These are phyloP conservation scores for Stachybotrys chlorohalonatus DNA, from an alignment of 2,329 filamentous ascomycete species.

Conservation along the genomic window DNA sequence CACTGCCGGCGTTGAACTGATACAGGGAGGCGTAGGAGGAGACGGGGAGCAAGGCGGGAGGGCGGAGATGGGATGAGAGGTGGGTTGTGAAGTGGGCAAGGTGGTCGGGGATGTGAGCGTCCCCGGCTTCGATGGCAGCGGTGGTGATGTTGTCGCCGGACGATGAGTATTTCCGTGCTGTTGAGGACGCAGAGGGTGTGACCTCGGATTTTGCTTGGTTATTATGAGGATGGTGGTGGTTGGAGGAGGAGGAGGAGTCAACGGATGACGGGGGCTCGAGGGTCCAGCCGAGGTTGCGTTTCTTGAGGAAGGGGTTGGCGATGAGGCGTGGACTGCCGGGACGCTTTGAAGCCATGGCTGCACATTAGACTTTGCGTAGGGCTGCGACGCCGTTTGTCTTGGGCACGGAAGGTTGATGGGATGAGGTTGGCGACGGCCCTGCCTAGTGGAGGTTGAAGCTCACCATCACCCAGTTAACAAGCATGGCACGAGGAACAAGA, in stretches of 20 bases:
- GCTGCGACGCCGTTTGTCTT: background rate
- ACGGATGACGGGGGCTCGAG: constrained; percentile 14
- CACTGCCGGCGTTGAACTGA: constrained; percentile 16
- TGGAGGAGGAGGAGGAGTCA: background rate
- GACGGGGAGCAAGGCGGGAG: constrained; percentile 20
- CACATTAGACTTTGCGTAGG: background rate
- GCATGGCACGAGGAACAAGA: too few species aligned
- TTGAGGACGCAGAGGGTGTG: too few species aligned
- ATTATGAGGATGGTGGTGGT: constrained; percentile 2
- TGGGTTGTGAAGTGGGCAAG: constrained; percentile 25
- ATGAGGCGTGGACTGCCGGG: constrained; percentile 24
- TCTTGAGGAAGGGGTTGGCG: constrained; percentile 37
- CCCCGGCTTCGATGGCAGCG: constrained; percentile 31
- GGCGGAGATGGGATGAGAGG: constrained; percentile 18
- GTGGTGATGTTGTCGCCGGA: constrained; percentile 8
- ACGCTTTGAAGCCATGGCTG: constrained; percentile 15
- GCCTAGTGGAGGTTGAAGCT: too few species aligned
- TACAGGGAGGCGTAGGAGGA: constrained; percentile 27
- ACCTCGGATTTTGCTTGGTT: background rate
- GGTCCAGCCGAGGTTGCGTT: constrained; percentile 34
- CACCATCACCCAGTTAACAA: too few species aligned
- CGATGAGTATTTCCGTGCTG: too few species aligned
- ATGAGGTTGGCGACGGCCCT: background rate
- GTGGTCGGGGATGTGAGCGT: constrained; percentile 26
- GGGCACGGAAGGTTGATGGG: background rate